Evolutionary conservation across 768 basidiomycete genomes (phyloP), one percentile per base, ranked within the genome.

Genomic region (Amylocystis lapponica): DNA sequence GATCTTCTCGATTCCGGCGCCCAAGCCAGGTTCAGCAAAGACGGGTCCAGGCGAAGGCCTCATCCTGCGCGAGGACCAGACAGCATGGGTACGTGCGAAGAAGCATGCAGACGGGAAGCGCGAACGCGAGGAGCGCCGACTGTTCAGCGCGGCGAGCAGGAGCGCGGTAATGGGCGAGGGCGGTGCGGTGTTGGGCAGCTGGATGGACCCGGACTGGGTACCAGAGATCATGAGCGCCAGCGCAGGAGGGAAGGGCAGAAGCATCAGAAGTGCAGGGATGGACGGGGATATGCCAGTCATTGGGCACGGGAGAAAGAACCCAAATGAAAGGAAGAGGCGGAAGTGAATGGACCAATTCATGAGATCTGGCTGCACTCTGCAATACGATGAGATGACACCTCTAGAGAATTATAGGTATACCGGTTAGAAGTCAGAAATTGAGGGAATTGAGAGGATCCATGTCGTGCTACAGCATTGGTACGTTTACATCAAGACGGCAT

Each of bases 171-270:
- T 71, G 41, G 71, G 72, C 38, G 71, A 69, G 17, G 73, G 71
- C 16, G 75, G 71, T 17, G 64, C 73, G 21, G 72, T 68, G 8
- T 66, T 83, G 29, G 83, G 83, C 42, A 85, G 79, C 57, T 96
- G 92, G 92, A 83, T 90, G 74, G 93, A 97, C 69, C 92, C 92
- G 9, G 93, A 97, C 67, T 93, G 90, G 90, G 66, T 88, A 41
- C 90, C 91, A 12, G 85, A 83, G 55, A 86, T 92, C 55, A 62
- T 91, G 22, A 76, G 71, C 40, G 74, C 72, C 1, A 76, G 83
- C 3, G 63, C 77, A 21, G 76, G 82, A 10, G 84, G 87, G 1
- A 90, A 87, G 62, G 86, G 86, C 9, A 67, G 81, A 53, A 75
- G 69, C 30, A 63, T 66, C 46, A 71, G 67, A 42, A 66, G 66